Base-by-base conservation (phyloP, 768 basidiomycete species). In the Thelephora ganbajun region DNA sequence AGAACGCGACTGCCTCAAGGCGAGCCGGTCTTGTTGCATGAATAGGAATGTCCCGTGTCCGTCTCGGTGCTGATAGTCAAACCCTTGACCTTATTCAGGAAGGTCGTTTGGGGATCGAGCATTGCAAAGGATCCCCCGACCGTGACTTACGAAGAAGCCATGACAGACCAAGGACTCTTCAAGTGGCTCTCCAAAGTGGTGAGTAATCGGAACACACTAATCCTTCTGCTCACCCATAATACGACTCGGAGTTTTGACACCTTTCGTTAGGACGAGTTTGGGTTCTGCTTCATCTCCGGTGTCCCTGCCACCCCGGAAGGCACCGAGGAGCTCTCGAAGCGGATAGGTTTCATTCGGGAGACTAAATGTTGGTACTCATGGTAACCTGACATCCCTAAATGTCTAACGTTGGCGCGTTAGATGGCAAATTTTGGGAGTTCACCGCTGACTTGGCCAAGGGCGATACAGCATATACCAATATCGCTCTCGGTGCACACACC, bases 341-440 rank as follows among this genome's bases (percentile, higher is more conserved):
- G 83, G 33, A 90, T 98, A 50, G 83, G 79, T 3, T 88, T 86
- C 57, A 92, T 96, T 49, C 77, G 93, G 39, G 81, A 94, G 62
- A 97, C 94, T 0, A 80, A 83, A 45, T 82, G 78, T 73, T 47
- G 50, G 68, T 22, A 6, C 14, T 50, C 23, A 9, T 44, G 20
- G 20, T 22, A 2, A 16, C 34, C 16, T 7, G 33, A 23, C 42
- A 36, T 5, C 26, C 22, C 43, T 52, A 37, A n/a, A 19, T 14
- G 18, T 20, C 33, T 48, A 6, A 49, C 19, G 11, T n/a, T 16
- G 3, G 19, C 2, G 2, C 3, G 33, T 1, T 52, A 92, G 90
- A 98, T 57, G 94, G 93, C 33, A 80, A 79, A 49, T 93, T 97
- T 64, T 99, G 94, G 93, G 90, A 97, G 57, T 94, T 98, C 58